These are phyloP conservation scores for Phytopythium sindhum DNA, from an alignment of 352 stramenopile species.

Conservation along the genomic window DNA sequence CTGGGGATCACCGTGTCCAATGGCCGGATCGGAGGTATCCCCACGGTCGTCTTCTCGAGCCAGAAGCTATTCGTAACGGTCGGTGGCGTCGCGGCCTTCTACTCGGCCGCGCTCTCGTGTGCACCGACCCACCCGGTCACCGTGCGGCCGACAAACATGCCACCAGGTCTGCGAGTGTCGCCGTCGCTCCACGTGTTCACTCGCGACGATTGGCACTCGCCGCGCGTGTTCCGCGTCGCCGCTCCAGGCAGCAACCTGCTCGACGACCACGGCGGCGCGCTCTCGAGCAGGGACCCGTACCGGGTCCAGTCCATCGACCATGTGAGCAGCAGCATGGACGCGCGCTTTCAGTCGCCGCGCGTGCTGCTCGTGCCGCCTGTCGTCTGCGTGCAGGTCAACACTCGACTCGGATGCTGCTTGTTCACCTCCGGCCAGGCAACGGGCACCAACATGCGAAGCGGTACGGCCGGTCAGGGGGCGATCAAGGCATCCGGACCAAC, in stretches of 20 bases:
- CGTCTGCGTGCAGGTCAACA: constrained; percentile 41
- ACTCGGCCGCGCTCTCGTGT: constrained; percentile 43
- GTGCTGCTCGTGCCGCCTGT: constrained; percentile 33
- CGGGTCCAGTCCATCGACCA: constrained; percentile 45
- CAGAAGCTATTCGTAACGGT: constrained; percentile 36
- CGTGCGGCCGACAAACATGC: constrained; percentile 38
- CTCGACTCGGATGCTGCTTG: constrained; percentile 38
- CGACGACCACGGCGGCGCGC: constrained; percentile 23
- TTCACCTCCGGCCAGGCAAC: constrained; percentile 26
- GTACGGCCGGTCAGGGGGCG: constrained; percentile 6
- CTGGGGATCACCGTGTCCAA: neutral
- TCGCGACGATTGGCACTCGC: constrained; percentile 36
- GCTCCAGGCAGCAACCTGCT: constrained; percentile 23
- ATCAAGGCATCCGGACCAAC: neutral
- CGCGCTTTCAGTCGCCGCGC: constrained; percentile 40
- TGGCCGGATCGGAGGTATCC: constrained; percentile 7
- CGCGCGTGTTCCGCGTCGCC: constrained; percentile 49
- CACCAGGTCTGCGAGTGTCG: constrained; percentile 44
- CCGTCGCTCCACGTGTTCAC: constrained; percentile 50
- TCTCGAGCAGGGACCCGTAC: constrained; percentile 21
- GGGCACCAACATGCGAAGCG: constrained; percentile 11
- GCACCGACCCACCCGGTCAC: constrained; percentile 43
- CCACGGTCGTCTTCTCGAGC: constrained; percentile 36
- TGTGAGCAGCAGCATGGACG: constrained; percentile 37
- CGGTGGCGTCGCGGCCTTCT: constrained; percentile 45